Percentiles rank a stretch among this genome's conserved stretches.
Conservation (phyloP, 768 basidiomycete genomes). For the Tricholoma hemisulphureum region DNA sequence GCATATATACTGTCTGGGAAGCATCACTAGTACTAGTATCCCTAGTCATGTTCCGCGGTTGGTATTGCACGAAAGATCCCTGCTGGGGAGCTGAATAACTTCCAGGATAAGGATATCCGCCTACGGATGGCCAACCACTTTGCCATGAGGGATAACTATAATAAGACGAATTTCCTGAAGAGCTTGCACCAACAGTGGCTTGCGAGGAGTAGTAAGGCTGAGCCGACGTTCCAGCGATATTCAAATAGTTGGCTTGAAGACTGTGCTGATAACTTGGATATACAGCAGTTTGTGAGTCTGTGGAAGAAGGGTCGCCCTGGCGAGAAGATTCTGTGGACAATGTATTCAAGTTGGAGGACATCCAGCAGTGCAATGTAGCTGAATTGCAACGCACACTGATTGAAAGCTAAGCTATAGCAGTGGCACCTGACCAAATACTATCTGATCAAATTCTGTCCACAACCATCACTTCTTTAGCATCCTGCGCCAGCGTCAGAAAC, state of each 20-base stretch:
- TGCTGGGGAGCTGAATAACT: constrained; percentile 5
- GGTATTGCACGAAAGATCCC: constrained; percentile 3
- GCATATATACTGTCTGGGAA: not conserved
- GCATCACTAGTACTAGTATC: not conserved
- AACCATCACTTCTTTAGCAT: too few relatives aligned
- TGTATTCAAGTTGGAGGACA: not conserved
- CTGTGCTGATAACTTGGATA: not conserved
- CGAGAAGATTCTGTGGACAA: not conserved
- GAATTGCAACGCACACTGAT: too few relatives aligned
- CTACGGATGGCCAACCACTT: constrained; percentile 3
- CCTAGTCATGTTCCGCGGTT: not conserved
- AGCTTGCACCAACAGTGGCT: not conserved
- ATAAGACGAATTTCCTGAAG: constrained; percentile 2
- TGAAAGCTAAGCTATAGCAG: too few relatives aligned
- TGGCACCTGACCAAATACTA: too few relatives aligned
- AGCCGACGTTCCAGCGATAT: not conserved
- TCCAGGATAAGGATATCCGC: constrained; percentile 3
- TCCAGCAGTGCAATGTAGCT: too few relatives aligned
- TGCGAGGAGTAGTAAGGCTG: constrained; percentile 1
- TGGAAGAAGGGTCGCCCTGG: not conserved
- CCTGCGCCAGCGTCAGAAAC: not conserved
- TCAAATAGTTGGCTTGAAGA: not conserved
- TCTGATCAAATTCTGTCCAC: too few relatives aligned
- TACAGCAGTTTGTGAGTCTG: not conserved
- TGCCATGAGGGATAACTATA: constrained; percentile 15